These are phyloP conservation scores for Penicillium canariense DNA, from an alignment of 495 filamentous ascomycete species.

Conservation along the genomic window DNA sequence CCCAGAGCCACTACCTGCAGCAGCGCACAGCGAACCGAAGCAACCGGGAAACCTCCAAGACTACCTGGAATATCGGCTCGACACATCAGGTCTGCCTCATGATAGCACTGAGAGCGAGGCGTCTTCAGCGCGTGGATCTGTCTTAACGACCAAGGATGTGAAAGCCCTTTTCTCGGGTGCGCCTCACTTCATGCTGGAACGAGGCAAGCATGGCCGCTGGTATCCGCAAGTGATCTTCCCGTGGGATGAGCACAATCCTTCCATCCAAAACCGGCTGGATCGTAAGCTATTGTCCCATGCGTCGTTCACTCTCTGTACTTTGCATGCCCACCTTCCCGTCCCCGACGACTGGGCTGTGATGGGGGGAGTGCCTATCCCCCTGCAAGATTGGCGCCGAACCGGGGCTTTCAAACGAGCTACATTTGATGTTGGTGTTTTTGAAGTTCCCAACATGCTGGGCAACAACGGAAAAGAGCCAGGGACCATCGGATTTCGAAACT, in stretches of 20 bases:
- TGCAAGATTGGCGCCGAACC: constrained; percentile 26
- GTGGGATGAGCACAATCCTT: constrained; percentile 60
- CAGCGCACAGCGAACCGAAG: constrained; percentile 22
- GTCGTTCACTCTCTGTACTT: constrained; percentile 47
- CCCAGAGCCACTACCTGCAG: constrained; percentile 1
- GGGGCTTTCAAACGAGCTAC: constrained; percentile 44
- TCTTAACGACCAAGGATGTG: constrained; percentile 58
- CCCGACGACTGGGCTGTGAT: constrained; percentile 39
- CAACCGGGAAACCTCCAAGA: constrained; percentile 35
- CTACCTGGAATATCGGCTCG: constrained; percentile 25
- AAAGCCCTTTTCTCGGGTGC: constrained; percentile 74
- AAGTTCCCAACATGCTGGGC: constrained; percentile 72
- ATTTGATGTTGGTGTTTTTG: constrained; percentile 58
- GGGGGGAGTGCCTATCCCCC: constrained; percentile 27
- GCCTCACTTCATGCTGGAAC: constrained; percentile 62
- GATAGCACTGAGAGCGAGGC: background rate
- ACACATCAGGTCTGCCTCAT: constrained; percentile 2
- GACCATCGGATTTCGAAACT: constrained; percentile 71
- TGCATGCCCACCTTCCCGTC: constrained; percentile 45
- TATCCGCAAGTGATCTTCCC: constrained; percentile 68
- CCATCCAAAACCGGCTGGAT: constrained; percentile 63
- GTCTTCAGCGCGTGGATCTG: background rate
- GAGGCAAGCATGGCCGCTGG: constrained; percentile 51
- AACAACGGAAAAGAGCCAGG: constrained; percentile 68
- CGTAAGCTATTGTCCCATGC: constrained; percentile 45